phyloP scores from a whole-genome alignment of 805 yeast species.

The Suhomyces xylopsoci region DNA sequence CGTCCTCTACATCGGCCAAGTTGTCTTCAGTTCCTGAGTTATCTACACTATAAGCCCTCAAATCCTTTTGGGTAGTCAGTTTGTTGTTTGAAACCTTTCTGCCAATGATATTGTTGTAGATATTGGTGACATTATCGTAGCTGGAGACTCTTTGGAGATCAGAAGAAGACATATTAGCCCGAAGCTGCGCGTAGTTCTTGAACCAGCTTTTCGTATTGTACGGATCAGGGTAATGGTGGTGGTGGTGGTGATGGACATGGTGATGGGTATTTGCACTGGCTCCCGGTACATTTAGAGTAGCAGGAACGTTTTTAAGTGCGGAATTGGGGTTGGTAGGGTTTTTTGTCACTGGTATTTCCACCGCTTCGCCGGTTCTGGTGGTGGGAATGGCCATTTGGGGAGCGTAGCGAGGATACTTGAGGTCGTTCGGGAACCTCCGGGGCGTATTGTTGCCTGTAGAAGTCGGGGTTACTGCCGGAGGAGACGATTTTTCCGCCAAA shows the following conservation, averaged over 20 bases:
- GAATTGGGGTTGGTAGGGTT: constrained; percentile 6
- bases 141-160: constrained; percentile 18
- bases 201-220: constrained; percentile 24
- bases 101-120: constrained; percentile 21
- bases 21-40: constrained; percentile 6
- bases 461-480: neutral
- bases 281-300: neutral
- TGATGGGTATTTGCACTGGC: constrained; percentile 8
- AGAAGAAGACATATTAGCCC: constrained; percentile 14
- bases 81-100: constrained; percentile 14
- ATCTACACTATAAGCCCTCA: neutral
- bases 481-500: constrained; percentile 1
- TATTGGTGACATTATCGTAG: constrained; percentile 25
- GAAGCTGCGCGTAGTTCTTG: constrained; percentile 25
- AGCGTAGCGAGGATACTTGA: constrained; percentile 24
- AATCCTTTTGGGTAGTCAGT: constrained; percentile 16
- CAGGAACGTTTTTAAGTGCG: neutral
- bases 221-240: constrained; percentile 8
- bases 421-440: constrained; percentile 7
- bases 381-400: constrained; percentile 76
- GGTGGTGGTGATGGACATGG: constrained; percentile 5
- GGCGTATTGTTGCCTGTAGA: neutral
- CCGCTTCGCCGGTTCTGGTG: constrained; percentile 72
- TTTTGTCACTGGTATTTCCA: constrained; percentile 57
- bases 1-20: neutral